phyloP scores from a whole-genome alignment of 768 basidiomycete species.

The Wakefieldia striispora region DNA sequence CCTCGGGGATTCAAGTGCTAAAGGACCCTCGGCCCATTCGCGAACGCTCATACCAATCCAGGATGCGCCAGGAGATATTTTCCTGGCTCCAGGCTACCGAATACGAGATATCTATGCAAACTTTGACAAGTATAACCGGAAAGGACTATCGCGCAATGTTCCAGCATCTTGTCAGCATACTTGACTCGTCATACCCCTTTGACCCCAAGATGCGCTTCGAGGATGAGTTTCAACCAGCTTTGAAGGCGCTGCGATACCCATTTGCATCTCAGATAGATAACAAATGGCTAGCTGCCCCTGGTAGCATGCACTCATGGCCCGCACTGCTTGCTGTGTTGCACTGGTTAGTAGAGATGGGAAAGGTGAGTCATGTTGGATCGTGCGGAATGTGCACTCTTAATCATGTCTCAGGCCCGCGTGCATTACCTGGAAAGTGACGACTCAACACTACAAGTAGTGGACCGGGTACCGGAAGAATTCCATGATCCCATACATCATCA shows the following conservation, averaged over 20 bases:
- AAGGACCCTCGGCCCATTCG: slow-evolving; percentile 81
- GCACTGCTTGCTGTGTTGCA: slow-evolving; percentile 82
- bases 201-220: slow-evolving; percentile 59
- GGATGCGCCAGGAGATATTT: slow-evolving; percentile 76
- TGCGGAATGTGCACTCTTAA: not conserved
- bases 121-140: slow-evolving; percentile 73
- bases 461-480: slow-evolving; percentile 69
- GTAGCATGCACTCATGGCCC: slow-evolving; percentile 92
- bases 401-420: slow-evolving; percentile 27
- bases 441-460: slow-evolving; percentile 62
- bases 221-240: slow-evolving; percentile 75
- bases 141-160: slow-evolving; percentile 88
- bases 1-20: slow-evolving; percentile 51
- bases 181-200: slow-evolving; percentile 71
- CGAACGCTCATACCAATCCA: slow-evolving; percentile 67
- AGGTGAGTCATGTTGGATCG: slow-evolving; percentile 47
- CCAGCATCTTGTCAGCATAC: slow-evolving; percentile 63
- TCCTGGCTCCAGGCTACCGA: slow-evolving; percentile 64
- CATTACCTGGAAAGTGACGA: slow-evolving; percentile 61
- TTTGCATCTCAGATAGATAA: slow-evolving; percentile 74
- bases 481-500: slow-evolving; percentile 71
- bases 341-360: slow-evolving; percentile 87
- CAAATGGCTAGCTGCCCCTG: slow-evolving; percentile 86
- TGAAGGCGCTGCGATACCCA: slow-evolving; percentile 82
- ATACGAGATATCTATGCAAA: slow-evolving; percentile 65